These are phyloP conservation scores for Alternaria panax DNA, from an alignment of 2,329 filamentous ascomycete species.

Conservation along the genomic window DNA sequence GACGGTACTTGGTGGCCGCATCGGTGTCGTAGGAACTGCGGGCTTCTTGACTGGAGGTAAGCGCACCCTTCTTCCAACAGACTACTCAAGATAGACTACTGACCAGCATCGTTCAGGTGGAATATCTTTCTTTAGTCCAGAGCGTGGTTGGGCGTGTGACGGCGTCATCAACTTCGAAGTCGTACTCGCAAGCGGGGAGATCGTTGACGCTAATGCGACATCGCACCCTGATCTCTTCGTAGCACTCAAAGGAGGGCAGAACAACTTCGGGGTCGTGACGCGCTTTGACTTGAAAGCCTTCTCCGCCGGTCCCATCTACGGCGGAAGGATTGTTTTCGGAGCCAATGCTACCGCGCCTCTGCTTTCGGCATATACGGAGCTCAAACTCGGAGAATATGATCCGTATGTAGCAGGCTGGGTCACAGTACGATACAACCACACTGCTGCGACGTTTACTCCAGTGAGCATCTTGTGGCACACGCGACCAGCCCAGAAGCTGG, in stretches of 20 bases:
- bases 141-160: slow-evolving; percentile 34
- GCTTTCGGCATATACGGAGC: slow-evolving; percentile 28
- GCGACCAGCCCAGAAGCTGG: slow-evolving; percentile 26
- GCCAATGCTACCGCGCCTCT: slow-evolving; percentile 21
- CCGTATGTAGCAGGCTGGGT: slow-evolving; percentile 37
- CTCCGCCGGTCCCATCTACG: slow-evolving; percentile 23
- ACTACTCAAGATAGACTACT: not conserved
- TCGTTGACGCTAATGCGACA: slow-evolving; percentile 49
- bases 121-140: slow-evolving; percentile 30
- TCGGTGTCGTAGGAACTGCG: slow-evolving; percentile 37
- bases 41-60: slow-evolving; percentile 43
- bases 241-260: slow-evolving; percentile 54
- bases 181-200: slow-evolving; percentile 49
- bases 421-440: slow-evolving; percentile 32
- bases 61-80: not conserved
- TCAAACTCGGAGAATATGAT: slow-evolving; percentile 29
- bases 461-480: slow-evolving; percentile 35
- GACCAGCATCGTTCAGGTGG: slow-evolving; percentile 17
- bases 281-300: slow-evolving; percentile 49
- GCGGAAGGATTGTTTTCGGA: slow-evolving; percentile 26
- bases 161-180: slow-evolving; percentile 43
- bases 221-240: slow-evolving; percentile 48
- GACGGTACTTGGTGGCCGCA: slow-evolving; percentile 34
- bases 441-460: slow-evolving; percentile 21
- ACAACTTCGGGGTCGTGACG: slow-evolving; percentile 55